Evolutionary conservation across 1,284 basidiomycete species (phyloP).

Genomic region (Marasmius sp.): DNA sequence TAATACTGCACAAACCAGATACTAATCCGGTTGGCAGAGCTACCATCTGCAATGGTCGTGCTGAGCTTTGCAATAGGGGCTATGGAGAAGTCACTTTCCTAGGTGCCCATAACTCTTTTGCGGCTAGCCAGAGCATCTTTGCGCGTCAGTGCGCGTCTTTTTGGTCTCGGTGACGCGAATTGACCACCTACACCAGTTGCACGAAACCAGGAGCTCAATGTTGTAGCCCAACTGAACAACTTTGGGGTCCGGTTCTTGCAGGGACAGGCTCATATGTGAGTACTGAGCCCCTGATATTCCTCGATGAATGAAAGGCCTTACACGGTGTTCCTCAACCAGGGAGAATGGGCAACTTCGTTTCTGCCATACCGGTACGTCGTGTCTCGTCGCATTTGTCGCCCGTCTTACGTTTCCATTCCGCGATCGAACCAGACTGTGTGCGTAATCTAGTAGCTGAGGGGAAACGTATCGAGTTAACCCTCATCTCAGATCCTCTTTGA

Average conservation of each 20-base stretch:
- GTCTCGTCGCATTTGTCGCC: neutral
- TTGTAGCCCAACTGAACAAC: constrained; percentile 52
- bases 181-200: constrained; percentile 19
- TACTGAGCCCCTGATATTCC: neutral
- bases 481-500: constrained; percentile 47
- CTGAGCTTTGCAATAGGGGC: constrained; percentile 56
- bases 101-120: constrained; percentile 73
- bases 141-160: constrained; percentile 30
- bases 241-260: constrained; percentile 75
- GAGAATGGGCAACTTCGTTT: constrained; percentile 50
- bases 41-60: constrained; percentile 51
- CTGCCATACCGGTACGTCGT: constrained; percentile 58
- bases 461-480: neutral
- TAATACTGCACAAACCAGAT: too few relatives aligned
- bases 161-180: too few relatives aligned
- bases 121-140: constrained; percentile 49
- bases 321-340: constrained; percentile 12
- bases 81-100: constrained; percentile 67
- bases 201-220: constrained; percentile 60
- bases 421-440: constrained; percentile 22
- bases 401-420: neutral
- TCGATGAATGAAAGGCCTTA: neutral
- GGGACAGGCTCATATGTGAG: constrained; percentile 62
- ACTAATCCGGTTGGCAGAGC: constrained; percentile 23
- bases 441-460: neutral